Evolutionary conservation across 2,329 filamentous ascomycete genomes (phyloP), one percentile per base, ranked within the genome.

Genomic region (Aspergillus sp.): DNA sequence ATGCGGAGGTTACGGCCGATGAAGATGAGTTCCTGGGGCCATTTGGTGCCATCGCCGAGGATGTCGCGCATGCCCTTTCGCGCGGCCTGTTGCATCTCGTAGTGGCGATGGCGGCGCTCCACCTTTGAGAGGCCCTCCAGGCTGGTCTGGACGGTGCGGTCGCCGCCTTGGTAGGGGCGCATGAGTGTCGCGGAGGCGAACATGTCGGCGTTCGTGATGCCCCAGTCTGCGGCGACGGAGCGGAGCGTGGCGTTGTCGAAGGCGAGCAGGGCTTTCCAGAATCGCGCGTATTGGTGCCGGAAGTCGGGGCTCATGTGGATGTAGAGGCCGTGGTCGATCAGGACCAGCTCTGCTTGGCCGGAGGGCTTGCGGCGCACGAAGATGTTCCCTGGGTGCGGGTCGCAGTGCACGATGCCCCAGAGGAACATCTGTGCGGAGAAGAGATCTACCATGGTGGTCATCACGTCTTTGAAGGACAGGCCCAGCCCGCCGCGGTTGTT

Each of bases 351-450:
- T 0, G 94, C 84, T 49, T 87, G 84, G n/a, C 94, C 94, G 49
- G 84, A 88, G 1, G 92, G 90, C 16, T 91, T 82, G 9, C 95
- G 89, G 9, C 95, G 90, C 71, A 98, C 89, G 78, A 99, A 96
- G 74, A 98, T 95, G 78, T 99, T 99, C 29, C 94, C 94, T 1
- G 95, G 95, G 72, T 99, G 95, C 10, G 95, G 95, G 74, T 99
- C 95, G 78, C 94, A 97, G 79, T 99, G 94, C 0, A 98, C 91
- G 49, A 91, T 85, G 12, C 95, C 95, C 91, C 92, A 98, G 65
- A 96, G 89, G 81, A 97, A 99, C 84, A 98, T 98, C 73, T 98
- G 94, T 2, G 92, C 93, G n/a, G 89, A 91, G 80, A 98, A 99
- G 36, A 98, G 84, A 73, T 97, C 94, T 53, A 97, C 86, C 87